Percentiles rank a stretch among this genome's conserved stretches.
Evolutionary conservation across 345 rosid species (phyloP).

Genomic region (Reutealis trisperma): DNA sequence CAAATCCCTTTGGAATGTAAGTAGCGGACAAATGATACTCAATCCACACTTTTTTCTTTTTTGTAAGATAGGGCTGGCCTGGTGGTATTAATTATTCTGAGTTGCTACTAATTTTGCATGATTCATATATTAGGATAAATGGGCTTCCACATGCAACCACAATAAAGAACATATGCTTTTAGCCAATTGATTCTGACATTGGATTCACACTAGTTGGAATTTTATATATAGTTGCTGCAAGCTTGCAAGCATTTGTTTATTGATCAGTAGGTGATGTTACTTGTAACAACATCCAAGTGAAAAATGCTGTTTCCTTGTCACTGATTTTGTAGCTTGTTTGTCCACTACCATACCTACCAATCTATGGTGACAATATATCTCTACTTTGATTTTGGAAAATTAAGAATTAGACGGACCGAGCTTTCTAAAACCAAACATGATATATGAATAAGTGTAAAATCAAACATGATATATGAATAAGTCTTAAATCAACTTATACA

Average conservation of each 20-base stretch:
- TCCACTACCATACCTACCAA: slow-evolving; percentile 13
- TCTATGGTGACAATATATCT: background rate
- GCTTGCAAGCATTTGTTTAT: slow-evolving; percentile 42
- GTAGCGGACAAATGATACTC: no score
- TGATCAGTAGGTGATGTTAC: background rate
- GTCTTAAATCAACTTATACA: no score
- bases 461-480: no score
- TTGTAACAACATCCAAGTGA: background rate
- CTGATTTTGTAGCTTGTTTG: background rate
- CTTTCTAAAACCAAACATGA: no score
- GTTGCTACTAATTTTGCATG: background rate
- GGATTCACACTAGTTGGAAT: slow-evolving; percentile 25
- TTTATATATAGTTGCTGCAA: slow-evolving; percentile 42
- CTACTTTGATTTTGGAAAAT: no score
- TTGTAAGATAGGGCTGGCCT: no score
- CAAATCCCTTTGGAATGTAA: no score
- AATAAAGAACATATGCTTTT: background rate
- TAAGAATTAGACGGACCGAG: no score
- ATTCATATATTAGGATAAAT: background rate
- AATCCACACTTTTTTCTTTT: no score
- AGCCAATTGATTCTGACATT: slow-evolving; percentile 23
- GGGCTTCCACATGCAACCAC: slow-evolving; percentile 15
- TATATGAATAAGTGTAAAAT: no score
- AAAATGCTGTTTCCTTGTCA: background rate
- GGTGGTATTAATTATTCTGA: background rate